Evolutionary conservation across 2,329 filamentous ascomycete genomes (phyloP).

Genomic region (Epicoccum nigrum): DNA sequence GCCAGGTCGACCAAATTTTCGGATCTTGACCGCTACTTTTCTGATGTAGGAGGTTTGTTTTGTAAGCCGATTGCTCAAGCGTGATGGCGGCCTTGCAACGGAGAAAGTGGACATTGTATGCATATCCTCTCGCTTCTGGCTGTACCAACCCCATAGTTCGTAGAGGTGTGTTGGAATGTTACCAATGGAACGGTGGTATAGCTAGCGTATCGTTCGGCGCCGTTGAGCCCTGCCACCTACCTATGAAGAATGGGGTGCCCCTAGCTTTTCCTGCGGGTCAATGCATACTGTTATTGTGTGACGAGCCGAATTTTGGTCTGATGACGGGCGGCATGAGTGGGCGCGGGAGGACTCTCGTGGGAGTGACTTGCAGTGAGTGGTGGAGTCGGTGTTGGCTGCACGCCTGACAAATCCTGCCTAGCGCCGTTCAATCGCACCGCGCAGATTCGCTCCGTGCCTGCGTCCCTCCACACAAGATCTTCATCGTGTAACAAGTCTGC

Average conservation of each 20-base stretch:
- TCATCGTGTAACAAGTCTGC: conserved; percentile 14
- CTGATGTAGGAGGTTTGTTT: conserved; percentile 6
- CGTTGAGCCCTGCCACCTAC: conserved; percentile 9
- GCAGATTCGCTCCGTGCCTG: conserved; percentile 15
- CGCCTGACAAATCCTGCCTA: conserved; percentile 6
- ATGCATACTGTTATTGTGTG: conserved; percentile 5
- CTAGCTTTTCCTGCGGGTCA: conserved; percentile 2
- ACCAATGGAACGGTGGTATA: conserved; percentile 19
- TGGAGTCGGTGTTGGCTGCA: conserved; percentile 12
- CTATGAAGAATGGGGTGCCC: conserved; percentile 7
- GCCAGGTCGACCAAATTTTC: conserved; percentile 6
- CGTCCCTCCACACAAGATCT: conserved; percentile 16
- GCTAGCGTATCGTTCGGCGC: conserved; percentile 12
- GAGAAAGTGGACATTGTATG: conserved; percentile 9
- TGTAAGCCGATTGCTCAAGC: conserved; percentile 1
- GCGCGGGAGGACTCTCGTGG: conserved; percentile 13
- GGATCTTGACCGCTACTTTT: conserved; percentile 12
- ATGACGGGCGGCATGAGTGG: conserved; percentile 11
- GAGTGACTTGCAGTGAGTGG: conserved; percentile 7
- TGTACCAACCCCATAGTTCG: conserved; percentile 15
- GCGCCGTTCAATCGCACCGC: conserved; percentile 2
- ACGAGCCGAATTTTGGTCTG: conserved; percentile 13
- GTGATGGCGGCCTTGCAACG: conserved; percentile 8
- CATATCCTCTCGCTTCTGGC: conserved; percentile 12
- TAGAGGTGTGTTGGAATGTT: conserved; percentile 15